These are phyloP conservation scores for Pontederia paniculata DNA, from an alignment of 176 grass and related monocot genomes.

Conservation along the genomic window DNA sequence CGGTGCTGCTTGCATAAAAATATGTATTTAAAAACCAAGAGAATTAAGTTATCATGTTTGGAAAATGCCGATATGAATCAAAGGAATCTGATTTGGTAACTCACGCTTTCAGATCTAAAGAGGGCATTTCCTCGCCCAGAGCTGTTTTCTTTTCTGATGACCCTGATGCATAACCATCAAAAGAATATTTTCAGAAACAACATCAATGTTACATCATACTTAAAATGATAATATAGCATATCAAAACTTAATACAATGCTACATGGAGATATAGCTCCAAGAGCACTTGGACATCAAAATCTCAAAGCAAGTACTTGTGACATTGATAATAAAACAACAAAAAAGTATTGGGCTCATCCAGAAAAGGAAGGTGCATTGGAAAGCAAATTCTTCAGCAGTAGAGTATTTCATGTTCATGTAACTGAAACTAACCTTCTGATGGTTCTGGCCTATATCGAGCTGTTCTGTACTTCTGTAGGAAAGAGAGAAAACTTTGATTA, in stretches of 20 bases:
- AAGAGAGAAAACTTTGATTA: slow-evolving; percentile 8
- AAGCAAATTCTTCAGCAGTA: neutral
- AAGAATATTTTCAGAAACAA: neutral
- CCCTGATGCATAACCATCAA: slow-evolving; percentile 16
- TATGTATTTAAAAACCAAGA: neutral
- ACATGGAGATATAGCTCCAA: neutral
- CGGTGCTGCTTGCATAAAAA: too few species aligned
- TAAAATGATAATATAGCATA: neutral
- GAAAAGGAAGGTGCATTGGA: neutral
- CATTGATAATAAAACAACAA: too few species aligned
- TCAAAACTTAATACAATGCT: neutral
- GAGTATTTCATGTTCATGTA: neutral
- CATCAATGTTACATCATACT: neutral
- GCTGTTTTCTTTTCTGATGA: slow-evolving; percentile 41
- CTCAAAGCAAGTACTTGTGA: too few species aligned
- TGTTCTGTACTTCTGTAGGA: slow-evolving; percentile 97
- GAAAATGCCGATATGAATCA: neutral
- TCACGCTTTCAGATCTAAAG: slow-evolving; percentile 79
- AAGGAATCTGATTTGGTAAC: slow-evolving; percentile 7
- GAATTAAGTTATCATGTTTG: neutral
- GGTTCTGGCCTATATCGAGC: slow-evolving; percentile 82
- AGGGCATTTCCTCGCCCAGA: slow-evolving; percentile 51
- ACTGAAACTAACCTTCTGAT: slow-evolving; percentile 51
- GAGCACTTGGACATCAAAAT: too few species aligned
- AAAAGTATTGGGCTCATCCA: too few species aligned